These are phyloP conservation scores for Termitomyces sp. DNA, from an alignment of 1,284 basidiomycete species.

Conservation along the genomic window DNA sequence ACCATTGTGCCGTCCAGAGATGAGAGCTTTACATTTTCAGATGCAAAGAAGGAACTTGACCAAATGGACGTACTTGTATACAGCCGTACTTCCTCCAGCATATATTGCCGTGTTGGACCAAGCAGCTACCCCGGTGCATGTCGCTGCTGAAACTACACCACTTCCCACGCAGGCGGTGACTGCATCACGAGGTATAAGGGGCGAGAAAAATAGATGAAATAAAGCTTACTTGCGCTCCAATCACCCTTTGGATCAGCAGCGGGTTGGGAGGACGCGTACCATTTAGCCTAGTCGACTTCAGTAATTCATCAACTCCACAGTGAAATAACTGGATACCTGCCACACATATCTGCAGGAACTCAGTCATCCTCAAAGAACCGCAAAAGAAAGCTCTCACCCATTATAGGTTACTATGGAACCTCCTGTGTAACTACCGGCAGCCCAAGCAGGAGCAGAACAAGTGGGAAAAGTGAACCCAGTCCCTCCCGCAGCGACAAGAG, in stretches of 20 bases:
- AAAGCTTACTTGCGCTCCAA: slow-evolving; percentile 57
- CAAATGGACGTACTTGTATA: slow-evolving; percentile 39
- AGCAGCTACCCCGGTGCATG: slow-evolving; percentile 45
- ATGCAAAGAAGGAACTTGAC: slow-evolving; percentile 7
- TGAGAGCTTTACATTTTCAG: slow-evolving; percentile 34
- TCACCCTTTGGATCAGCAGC: slow-evolving; percentile 47
- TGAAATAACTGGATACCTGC: slow-evolving; percentile 37
- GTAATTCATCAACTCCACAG: neutral
- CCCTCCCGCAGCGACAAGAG: slow-evolving; percentile 54
- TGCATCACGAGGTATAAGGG: slow-evolving; percentile 21
- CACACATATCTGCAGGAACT: slow-evolving; percentile 50
- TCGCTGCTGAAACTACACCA: slow-evolving; percentile 21
- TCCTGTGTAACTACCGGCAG: slow-evolving; percentile 48
- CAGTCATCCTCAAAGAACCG: slow-evolving; percentile 1
- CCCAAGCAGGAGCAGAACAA: slow-evolving; percentile 53
- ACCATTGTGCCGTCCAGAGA: slow-evolving; percentile 63
- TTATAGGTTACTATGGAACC: slow-evolving; percentile 50
- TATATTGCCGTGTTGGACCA: slow-evolving; percentile 50
- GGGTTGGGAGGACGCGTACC: slow-evolving; percentile 49
- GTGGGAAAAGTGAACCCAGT: slow-evolving; percentile 62
- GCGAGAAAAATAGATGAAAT: neutral
- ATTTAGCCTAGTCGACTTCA: slow-evolving; percentile 45
- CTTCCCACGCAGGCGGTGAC: slow-evolving; percentile 52
- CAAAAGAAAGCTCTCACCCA: slow-evolving; percentile 33
- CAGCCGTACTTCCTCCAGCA: slow-evolving; percentile 44